Evolutionary conservation across 2,329 filamentous ascomycete species (phyloP).

Genomic region (Fusarium sambucinum): DNA sequence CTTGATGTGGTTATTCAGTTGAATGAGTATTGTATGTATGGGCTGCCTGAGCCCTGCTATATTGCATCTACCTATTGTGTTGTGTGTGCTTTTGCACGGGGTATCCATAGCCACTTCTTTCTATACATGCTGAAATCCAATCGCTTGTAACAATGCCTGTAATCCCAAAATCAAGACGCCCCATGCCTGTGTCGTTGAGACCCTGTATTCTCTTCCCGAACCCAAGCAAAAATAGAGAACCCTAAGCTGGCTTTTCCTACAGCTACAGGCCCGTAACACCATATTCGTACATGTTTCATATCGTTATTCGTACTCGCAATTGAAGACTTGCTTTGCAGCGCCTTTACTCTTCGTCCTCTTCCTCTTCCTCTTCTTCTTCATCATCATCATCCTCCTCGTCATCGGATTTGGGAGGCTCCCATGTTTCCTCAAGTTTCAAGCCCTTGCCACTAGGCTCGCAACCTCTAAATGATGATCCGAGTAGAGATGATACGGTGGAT

Average conservation of each 20-base stretch:
- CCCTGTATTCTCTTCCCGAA: conserved; percentile 11
- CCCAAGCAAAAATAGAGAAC: not conserved
- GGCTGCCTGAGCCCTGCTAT: conserved; percentile 26
- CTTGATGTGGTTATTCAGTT: conserved; percentile 12
- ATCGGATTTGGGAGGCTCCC: conserved; percentile 75
- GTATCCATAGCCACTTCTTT: conserved; percentile 42
- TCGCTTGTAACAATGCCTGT: conserved; percentile 21
- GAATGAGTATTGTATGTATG: not conserved
- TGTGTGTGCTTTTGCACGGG: conserved; percentile 35
- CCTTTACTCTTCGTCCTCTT: conserved; percentile 40
- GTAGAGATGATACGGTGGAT: conserved; percentile 65
- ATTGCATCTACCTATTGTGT: conserved; percentile 19
- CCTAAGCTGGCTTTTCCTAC: conserved; percentile 15
- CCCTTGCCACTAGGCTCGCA: conserved; percentile 73
- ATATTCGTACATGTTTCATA: conserved; percentile 35
- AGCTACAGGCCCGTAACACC: conserved; percentile 15
- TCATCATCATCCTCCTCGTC: conserved; percentile 67
- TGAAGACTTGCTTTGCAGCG: conserved; percentile 36
- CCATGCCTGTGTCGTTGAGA: conserved; percentile 21
- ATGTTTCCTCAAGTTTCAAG: conserved; percentile 84
- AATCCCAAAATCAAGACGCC: conserved; percentile 27
- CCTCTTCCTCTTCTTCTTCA: conserved; percentile 55
- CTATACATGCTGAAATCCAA: conserved; percentile 31
- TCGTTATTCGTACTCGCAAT: conserved; percentile 38
- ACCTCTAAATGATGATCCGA: conserved; percentile 62